Base-by-base conservation (phyloP, 2,329 filamentous ascomycete genomes). In the Cladosporium sp. region DNA sequence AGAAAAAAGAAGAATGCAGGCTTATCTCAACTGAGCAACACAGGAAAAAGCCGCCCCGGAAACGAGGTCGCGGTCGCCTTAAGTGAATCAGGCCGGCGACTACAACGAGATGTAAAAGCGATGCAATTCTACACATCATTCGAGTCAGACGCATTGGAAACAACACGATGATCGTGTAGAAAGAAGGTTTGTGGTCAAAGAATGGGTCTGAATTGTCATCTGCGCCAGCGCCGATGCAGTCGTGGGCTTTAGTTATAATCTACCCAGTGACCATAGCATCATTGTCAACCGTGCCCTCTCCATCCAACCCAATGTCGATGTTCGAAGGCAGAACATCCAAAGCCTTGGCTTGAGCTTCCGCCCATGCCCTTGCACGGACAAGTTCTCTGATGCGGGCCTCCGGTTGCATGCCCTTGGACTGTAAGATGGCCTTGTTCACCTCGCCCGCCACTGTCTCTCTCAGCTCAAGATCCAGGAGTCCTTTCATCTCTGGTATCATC, bases 401-500 rank as follows among this genome's bases (percentile, higher is more conserved):
- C 67, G 89, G 87, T 67, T 88, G 85, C 70, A 88, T 83, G 25
- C 89, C 89, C 75, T 93, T 89, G 59, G 85, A 88, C 64, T 86
- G 83, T 28, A 98, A 81, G 62, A 99, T 92, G 13, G 93, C 92
- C 77, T 93, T 89, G 75, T 99, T 99, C 63, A 99, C 95, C 71
- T 86, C 86, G 67, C 89, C 89, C 5, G 95, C 95, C n/a, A 97
- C 93, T 51, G 89, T 87, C 70, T 89, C 88, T 67, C 95, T 88
- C 53, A 98, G 84, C 57, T 88, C 85, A 2, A 93, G 91, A 70
- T 96, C 86, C 21, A 99, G 82, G 30, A 99, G 82, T 56, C 87
- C 87, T 43, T 89, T 88, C 34, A 97, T 82, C 58, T 91, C 88
- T 2, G 91, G 88, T 53, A 91, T 87, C 43, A 97, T 84, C 61